Evolutionary conservation across 192 early-diverging fungal genomes (phyloP), one percentile per base, ranked within the genome.

Genomic region (Backusella parvicylindrica): DNA sequence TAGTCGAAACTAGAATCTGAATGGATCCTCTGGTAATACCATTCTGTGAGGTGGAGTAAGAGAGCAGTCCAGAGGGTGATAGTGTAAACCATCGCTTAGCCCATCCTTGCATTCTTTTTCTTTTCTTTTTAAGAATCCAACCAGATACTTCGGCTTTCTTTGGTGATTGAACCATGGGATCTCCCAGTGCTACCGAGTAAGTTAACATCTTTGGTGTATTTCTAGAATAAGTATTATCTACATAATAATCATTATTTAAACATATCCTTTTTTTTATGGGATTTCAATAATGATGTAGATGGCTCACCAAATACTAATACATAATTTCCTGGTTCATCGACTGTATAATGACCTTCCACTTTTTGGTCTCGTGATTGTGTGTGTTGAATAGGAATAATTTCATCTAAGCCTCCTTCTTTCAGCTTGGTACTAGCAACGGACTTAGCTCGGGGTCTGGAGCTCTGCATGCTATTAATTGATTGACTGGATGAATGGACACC

Each of bases 11-110:
- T 18, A 76, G 76, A 28, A 93, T 80, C 67, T 91, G 87, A 63
- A 95, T 85, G 49, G 86, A 87, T 2, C 91, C 92, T 35, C 92
- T 86, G 26, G 85, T 85, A 38, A 90, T 85, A 49, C 89, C 87
- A 18, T 91, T 88, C 40, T 91, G 91, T 0, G 81, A 77, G 72
- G 90, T 95, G 77, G 85, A 92, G 83, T 98, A 97, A 4, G 91
- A 85, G 33, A 98, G 80, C 67, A 91, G 84, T 0, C 93, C 94
- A 3, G 68, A n/a, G 71, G 92, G 81, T 71, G 94, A 90, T 18
- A 97, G 85, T 26, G 86, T 79, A 41, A 97, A 89, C 96, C 96
- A 98, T 31, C 97, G 91, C 73, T 92, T 92, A 31, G 94, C 91
- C 89, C 93, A 98, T 16, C 86, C 86, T 82, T 90, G 89, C 86